Conservation (phyloP, 139 green algal genomes). For the Zygnema cylindricum region DNA sequence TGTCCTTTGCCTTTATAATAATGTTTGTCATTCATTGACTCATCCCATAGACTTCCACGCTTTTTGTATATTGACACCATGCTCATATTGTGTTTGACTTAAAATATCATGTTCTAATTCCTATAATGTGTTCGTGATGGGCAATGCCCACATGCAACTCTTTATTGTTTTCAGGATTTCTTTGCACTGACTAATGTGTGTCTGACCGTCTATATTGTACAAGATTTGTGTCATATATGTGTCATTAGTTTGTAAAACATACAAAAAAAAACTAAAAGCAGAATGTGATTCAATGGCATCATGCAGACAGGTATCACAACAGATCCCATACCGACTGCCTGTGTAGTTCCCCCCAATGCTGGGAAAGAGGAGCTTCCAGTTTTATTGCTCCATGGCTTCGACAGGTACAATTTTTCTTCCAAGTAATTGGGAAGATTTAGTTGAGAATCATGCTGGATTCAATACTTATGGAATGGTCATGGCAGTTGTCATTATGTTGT, state of each 20-base stretch:
- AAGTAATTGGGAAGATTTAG: neutral
- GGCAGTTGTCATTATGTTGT: neutral
- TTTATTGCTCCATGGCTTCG: constrained; percentile 51
- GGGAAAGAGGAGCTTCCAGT: constrained; percentile 29
- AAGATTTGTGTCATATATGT: neutral
- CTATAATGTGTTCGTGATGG: neutral
- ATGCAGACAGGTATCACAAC: constrained; percentile 34
- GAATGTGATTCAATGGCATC: neutral
- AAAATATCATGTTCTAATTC: neutral
- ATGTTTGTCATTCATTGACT: neutral
- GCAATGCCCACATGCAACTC: neutral
- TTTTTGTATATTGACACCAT: too few species aligned
- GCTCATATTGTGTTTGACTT: too few species aligned
- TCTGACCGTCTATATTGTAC: neutral
- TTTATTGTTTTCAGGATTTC: neutral
- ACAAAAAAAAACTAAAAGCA: neutral
- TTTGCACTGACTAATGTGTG: neutral
- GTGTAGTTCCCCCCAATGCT: constrained; percentile 19
- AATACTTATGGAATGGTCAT: neutral
- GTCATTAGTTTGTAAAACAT: neutral
- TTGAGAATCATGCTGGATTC: neutral
- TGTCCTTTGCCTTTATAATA: neutral
- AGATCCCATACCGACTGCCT: constrained; percentile 46
- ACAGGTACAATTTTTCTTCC: constrained; percentile 37
- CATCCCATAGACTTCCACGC: too few species aligned